A percentile compares a stretch with the other conserved stretches of the same genome.
phyloP scores from a whole-genome alignment of 805 yeast species.

The Tetrapisispora pingtungensis region DNA sequence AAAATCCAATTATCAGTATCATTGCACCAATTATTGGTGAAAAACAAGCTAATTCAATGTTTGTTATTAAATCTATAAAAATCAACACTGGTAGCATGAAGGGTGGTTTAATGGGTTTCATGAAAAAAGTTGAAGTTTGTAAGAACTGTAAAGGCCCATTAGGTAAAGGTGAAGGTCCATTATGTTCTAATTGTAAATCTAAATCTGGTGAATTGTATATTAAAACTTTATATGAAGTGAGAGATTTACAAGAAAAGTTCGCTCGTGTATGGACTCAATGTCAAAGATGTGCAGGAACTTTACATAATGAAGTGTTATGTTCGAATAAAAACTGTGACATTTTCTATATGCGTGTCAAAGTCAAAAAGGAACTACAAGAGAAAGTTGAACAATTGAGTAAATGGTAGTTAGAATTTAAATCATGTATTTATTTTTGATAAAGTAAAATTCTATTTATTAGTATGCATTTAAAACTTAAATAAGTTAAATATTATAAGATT shows the following conservation, averaged over 20 bases:
- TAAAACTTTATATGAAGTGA: conserved; percentile 70
- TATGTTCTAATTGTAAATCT: conserved; percentile 69
- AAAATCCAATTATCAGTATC: conserved; percentile 87
- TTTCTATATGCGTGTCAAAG: conserved; percentile 80
- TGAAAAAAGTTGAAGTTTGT: conserved; percentile 81
- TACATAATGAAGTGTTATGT: conserved; percentile 93
- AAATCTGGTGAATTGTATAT: conserved; percentile 72
- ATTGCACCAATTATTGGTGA: conserved; percentile 94
- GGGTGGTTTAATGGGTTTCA: conserved; percentile 87
- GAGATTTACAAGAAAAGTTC: conserved; percentile 70
- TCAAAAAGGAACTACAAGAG: conserved; percentile 34
- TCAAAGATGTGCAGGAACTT: conserved; percentile 91
- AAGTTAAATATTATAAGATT: not conserved
- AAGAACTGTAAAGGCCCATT: conserved; percentile 82
- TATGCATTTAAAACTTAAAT: conserved; percentile 1
- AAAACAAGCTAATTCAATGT: conserved; percentile 62
- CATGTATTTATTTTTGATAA: too few species aligned
- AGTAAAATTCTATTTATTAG: not conserved
- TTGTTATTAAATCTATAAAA: conserved; percentile 43
- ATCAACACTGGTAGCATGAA: conserved; percentile 47
- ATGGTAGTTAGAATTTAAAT: conserved; percentile 23
- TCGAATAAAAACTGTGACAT: conserved; percentile 95
- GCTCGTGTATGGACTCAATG: conserved; percentile 95
- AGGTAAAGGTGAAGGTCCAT: conserved; percentile 51
- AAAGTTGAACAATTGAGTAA: conserved; percentile 32